A percentile compares a stretch with the other conserved stretches of the same genome.
Evolutionary conservation across 2,329 filamentous ascomycete genomes (phyloP).

Genomic region (Stachybotrys chartarum): DNA sequence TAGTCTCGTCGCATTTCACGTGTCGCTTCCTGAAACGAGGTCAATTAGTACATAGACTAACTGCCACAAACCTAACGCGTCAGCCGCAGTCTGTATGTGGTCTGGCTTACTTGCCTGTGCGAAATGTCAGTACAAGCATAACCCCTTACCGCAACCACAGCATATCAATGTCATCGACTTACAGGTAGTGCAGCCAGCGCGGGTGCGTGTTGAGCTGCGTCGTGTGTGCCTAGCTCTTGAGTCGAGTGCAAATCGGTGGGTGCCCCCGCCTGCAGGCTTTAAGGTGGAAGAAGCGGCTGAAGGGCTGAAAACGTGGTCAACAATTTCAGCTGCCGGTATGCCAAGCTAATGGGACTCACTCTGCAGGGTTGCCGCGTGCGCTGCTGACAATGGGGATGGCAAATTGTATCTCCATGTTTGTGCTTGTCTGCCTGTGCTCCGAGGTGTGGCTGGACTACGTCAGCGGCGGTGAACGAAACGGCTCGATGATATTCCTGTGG

Average conservation of each 20-base stretch:
- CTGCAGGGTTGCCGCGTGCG: conserved; percentile 8
- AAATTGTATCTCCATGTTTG: conserved; percentile 30
- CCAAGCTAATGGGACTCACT: conserved; percentile 13
- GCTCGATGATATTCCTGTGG: neutral
- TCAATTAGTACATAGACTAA: conserved; percentile 5
- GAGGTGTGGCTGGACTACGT: neutral
- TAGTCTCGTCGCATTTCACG: conserved; percentile 35
- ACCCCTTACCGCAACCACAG: neutral
- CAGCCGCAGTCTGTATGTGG: neutral
- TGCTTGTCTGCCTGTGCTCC: neutral
- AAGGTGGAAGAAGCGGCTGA: conserved; percentile 5
- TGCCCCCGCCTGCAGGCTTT: conserved; percentile 3
- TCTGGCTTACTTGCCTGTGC: conserved; percentile 24
- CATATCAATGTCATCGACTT: conserved; percentile 9
- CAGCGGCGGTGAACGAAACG: neutral
- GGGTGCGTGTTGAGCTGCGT: conserved; percentile 28
- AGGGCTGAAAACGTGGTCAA: conserved; percentile 7
- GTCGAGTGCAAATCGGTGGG: conserved; percentile 30
- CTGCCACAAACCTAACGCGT: no score
- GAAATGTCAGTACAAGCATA: neutral
- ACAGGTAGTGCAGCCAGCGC: conserved; percentile 30
- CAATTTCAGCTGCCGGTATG: neutral
- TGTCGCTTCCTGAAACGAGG: conserved; percentile 25
- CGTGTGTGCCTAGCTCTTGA: conserved; percentile 28
- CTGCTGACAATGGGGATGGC: conserved; percentile 19